Evolutionary conservation across 441 rosid species (phyloP).

Genomic region (Raphanus hybrid): DNA sequence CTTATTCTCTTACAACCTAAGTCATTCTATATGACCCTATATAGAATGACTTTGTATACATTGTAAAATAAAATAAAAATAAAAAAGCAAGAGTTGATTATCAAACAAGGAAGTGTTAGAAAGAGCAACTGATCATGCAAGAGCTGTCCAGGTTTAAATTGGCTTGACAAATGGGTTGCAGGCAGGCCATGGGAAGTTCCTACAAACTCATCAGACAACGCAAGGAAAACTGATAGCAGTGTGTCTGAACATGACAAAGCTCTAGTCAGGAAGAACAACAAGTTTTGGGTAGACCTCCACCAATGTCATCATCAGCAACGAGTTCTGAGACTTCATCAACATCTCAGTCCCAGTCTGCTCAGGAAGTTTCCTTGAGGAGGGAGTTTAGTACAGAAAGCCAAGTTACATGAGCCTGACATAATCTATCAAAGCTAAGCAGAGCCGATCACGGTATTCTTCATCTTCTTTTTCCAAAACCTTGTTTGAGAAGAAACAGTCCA

Average conservation of each 20-base stretch:
- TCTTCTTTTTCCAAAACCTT: constrained; percentile 33
- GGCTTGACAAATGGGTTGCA: constrained; percentile 88
- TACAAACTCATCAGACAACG: constrained; percentile 32
- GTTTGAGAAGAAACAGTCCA: constrained; percentile 39
- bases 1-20: too few species aligned
- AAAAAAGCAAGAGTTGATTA: not conserved
- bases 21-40: too few species aligned
- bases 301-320: constrained; percentile 59
- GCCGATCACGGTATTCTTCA: constrained; percentile 25
- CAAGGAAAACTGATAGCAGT: constrained; percentile 29
- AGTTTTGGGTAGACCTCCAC: constrained; percentile 69
- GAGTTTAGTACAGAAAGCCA: constrained; percentile 51
- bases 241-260: constrained; percentile 44
- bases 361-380: constrained; percentile 55
- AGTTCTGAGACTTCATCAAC: constrained; percentile 76
- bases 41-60: not conserved
- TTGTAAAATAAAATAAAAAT: not conserved
- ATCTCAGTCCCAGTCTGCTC: constrained; percentile 53
- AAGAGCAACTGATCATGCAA: constrained; percentile 49
- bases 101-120: constrained; percentile 47
- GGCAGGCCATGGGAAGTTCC: constrained; percentile 73
- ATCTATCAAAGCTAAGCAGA: constrained; percentile 79
- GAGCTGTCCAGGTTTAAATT: constrained; percentile 56
- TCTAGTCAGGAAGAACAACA: constrained; percentile 73
- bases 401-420: constrained; percentile 80